Conservation (phyloP, 352 stramenopile genomes). For the Phytophthora uliginosa region DNA sequence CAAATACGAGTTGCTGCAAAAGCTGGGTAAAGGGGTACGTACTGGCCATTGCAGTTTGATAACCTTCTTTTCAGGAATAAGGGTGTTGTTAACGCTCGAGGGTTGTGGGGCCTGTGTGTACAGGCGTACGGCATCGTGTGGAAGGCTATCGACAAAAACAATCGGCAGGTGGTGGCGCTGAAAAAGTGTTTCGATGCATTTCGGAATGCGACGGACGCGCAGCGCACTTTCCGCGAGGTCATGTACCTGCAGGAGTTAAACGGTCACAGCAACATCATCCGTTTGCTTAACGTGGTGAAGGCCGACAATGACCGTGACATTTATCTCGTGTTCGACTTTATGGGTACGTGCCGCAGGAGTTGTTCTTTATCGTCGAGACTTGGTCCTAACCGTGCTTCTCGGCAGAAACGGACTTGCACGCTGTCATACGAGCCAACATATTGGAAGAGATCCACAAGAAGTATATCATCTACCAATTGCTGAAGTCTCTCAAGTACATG, state of each 20-base stretch:
- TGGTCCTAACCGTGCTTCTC: neutral
- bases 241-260: conserved; percentile 96
- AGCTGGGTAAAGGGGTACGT: conserved; percentile 94
- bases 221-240: conserved; percentile 96
- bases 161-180: conserved; percentile 91
- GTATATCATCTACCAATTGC: conserved; percentile 97
- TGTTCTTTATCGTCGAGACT: neutral
- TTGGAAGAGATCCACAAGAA: conserved; percentile 98
- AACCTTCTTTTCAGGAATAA: conserved; percentile 5
- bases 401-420: conserved; percentile 96
- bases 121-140: conserved; percentile 97
- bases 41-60: neutral
- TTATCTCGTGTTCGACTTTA: conserved; percentile 98
- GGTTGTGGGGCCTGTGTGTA: conserved; percentile 5
- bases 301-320: conserved; percentile 97
- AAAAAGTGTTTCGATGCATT: conserved; percentile 99
- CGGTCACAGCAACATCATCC: conserved; percentile 96
- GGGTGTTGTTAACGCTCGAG: conserved; percentile 2
- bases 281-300: conserved; percentile 94
- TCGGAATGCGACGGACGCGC: conserved; percentile 95
- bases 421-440: conserved; percentile 96
- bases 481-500: conserved; percentile 98
- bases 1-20: conserved; percentile 95
- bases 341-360: conserved; percentile 71
- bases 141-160: conserved; percentile 97